Percentiles rank a stretch among this genome's conserved stretches.
phyloP scores from a whole-genome alignment of 129 eudicot species.

The Tagetes patula region DNA sequence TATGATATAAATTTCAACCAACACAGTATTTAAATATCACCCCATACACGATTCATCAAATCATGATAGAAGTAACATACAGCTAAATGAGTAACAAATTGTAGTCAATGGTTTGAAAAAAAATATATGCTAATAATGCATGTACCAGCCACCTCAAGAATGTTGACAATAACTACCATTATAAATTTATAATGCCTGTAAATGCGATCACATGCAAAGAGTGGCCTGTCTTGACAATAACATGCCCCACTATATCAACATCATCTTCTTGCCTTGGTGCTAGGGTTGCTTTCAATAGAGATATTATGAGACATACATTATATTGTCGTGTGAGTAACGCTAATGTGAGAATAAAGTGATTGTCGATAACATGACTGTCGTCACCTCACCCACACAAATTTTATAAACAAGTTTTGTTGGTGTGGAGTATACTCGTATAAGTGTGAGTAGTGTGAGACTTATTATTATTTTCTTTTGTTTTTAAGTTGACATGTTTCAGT shows the following conservation, averaged over 20 bases:
- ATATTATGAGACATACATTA: neutral
- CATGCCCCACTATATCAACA: slow-evolving; percentile 29
- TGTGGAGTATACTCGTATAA: too few species aligned
- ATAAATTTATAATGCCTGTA: slow-evolving; percentile 1
- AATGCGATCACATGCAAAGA: slow-evolving; percentile 42
- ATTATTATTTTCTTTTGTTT: too few species aligned
- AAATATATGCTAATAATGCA: slow-evolving; percentile 29
- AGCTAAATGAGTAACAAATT: neutral
- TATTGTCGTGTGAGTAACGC: too few species aligned
- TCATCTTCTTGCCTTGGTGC: slow-evolving; percentile 23
- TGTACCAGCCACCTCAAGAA: slow-evolving; percentile 18
- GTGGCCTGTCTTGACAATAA: slow-evolving; percentile 29
- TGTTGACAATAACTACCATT: slow-evolving; percentile 21
- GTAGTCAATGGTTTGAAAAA: slow-evolving; percentile 10
- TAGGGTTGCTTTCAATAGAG: slow-evolving; percentile 17
- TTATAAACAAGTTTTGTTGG: too few species aligned
- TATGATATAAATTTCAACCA: neutral
- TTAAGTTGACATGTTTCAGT: too few species aligned
- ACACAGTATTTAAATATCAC: neutral
- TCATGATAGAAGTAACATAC: neutral
- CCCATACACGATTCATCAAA: neutral
- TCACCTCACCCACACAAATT: too few species aligned
- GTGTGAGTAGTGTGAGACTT: too few species aligned
- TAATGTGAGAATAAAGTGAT: too few species aligned
- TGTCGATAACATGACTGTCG: too few species aligned